Evolutionary conservation across 805 yeast species (phyloP).

Genomic region (Candida glaebosa): DNA sequence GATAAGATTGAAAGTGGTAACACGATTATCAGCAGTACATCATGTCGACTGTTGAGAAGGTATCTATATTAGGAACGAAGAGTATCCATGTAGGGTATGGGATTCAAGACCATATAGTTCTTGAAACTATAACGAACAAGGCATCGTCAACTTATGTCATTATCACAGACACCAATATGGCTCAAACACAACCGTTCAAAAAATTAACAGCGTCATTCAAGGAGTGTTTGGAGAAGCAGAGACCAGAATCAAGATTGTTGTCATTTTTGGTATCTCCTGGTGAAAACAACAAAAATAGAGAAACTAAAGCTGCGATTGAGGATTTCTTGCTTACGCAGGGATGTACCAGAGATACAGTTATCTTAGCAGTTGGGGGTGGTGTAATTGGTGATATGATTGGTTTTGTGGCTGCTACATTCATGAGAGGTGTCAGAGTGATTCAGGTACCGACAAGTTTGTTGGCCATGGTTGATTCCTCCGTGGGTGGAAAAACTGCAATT

Average conservation of each 20-base stretch:
- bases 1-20: no score
- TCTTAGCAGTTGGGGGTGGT: conserved; percentile 96
- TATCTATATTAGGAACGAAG: conserved; percentile 76
- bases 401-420: conserved; percentile 97
- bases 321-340: conserved; percentile 79
- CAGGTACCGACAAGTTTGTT: conserved; percentile 92
- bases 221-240: conserved; percentile 24
- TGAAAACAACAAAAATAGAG: conserved; percentile 83
- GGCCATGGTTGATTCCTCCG: conserved; percentile 97
- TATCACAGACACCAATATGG: conserved; percentile 81
- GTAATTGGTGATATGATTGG: conserved; percentile 99
- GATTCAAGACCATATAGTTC: conserved; percentile 69
- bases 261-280: conserved; percentile 85
- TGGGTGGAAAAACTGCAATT: conserved; percentile 98
- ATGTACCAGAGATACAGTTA: conserved; percentile 94
- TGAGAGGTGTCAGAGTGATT: conserved; percentile 94
- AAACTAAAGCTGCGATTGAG: conserved; percentile 89
- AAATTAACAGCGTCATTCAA: conserved; percentile 44
- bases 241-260: conserved; percentile 64
- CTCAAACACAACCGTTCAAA: conserved; percentile 57
- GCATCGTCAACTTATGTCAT: conserved; percentile 90
- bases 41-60: conserved; percentile 42
- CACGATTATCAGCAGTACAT: conserved; percentile 1
- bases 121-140: conserved; percentile 56
- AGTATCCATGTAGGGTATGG: conserved; percentile 88